Evolutionary conservation across 2,329 filamentous ascomycete genomes (phyloP), one percentile per base, ranked within the genome.

Genomic region (Albifimbria verrucaria): DNA sequence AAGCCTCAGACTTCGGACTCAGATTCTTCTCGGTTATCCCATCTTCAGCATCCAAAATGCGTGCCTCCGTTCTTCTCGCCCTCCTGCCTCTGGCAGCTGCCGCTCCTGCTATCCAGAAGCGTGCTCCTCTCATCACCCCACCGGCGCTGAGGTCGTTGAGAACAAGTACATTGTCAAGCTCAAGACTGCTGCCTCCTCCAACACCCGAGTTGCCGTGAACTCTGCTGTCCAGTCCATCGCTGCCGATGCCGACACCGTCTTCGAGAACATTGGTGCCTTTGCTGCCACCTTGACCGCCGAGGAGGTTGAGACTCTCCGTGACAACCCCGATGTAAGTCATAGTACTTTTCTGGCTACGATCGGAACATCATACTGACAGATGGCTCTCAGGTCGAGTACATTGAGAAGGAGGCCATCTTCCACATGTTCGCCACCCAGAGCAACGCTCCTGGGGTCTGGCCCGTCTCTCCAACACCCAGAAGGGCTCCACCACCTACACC

Each of bases 391-490:
- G 66, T 72, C 47, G 63, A 65, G 6, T 71, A 67, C 53, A 59
- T 73, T 17, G 68, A 73, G 59, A 64, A 65, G 45, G 69, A 75
- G 48, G 61, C 58, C 26, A 52, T 60, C 20, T 59, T 71, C 43
- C 62, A 52, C 2, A 52, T 61, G 54, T 49, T 43, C 41, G 56
- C 63, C 9, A 59, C 62, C 12, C 72, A 77, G 57, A 55, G 51
- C 20, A 58, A 63, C 41, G 69, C 73, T 15, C 65, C 72, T 74
- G 71, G 71, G 70, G 69, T 11, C 63, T 72, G 9, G 65, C 66
- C 2, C 62, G 69, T 17, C 59, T 74, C 36, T 73, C 71, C 28
- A 65, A 62, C 60, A 59, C 59, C 18, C 22, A 43, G 7, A 56
- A 62, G 0, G 61, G 60, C 15, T 50, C 56, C 2, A 62, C 54